Conservation (phyloP, 2,329 filamentous ascomycete genomes). For the Drechslerella stenobrocha region DNA sequence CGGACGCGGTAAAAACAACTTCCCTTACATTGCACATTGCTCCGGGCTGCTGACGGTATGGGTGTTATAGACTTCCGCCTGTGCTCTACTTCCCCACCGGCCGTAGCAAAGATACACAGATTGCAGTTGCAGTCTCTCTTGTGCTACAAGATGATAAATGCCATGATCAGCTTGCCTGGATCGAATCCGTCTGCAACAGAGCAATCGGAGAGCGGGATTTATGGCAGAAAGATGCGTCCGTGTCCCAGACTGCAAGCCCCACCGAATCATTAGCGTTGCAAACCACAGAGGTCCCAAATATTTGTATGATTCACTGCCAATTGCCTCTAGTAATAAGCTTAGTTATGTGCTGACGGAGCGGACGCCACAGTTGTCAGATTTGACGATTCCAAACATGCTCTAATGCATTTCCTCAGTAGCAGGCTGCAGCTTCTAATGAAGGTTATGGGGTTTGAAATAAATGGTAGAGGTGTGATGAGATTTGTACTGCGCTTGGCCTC, state of each 20-base stretch:
- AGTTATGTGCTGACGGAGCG: too few relatives aligned
- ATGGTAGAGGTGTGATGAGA: conserved; percentile 53
- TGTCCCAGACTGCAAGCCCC: too few relatives aligned
- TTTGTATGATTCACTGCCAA: too few relatives aligned
- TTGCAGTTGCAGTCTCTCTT: conserved; percentile 75
- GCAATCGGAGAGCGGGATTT: conserved; percentile 73
- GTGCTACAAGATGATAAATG: conserved; percentile 79
- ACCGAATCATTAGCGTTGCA: too few relatives aligned
- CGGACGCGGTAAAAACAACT: conserved; percentile 54
- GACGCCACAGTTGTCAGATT: conserved; percentile 62
- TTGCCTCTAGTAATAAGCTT: too few relatives aligned
- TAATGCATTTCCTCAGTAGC: conserved; percentile 57
- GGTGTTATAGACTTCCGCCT: conserved; percentile 63
- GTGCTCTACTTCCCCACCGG: conserved; percentile 80
- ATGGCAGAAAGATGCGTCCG: conserved; percentile 77
- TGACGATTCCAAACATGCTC: conserved; percentile 7
- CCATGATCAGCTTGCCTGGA: conserved; percentile 75
- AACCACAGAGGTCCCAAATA: too few relatives aligned
- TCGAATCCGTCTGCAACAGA: conserved; percentile 70
- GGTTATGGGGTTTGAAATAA: conserved; percentile 14
- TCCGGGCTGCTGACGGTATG: conserved; percentile 8
- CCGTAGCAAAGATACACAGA: conserved; percentile 67
- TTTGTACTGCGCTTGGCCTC: neutral
- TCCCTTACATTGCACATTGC: neutral
- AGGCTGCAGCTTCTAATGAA: conserved; percentile 33